Evolutionary conservation across 1,139 yeast genomes (phyloP), one percentile per base, ranked within the genome.

Genomic region (Lodderomyces metapsilosis): DNA sequence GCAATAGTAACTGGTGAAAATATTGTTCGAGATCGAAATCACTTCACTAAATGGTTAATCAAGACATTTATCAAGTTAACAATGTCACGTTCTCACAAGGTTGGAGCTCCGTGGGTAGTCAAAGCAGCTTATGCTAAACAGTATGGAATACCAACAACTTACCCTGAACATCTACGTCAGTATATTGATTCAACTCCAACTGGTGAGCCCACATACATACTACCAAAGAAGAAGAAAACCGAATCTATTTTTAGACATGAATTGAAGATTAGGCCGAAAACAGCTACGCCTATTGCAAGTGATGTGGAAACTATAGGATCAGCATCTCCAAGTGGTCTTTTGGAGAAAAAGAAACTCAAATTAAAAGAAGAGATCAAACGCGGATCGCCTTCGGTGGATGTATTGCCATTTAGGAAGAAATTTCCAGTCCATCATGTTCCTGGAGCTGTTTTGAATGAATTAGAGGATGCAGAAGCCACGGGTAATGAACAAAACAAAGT

Each of bases 61-160:
- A 85, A 91, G 60, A 87, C 96, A 0, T 92, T 92, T 53, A 79
- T 92, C 54, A 91, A 91, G 56, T 76, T 89, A 52, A 82, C 96
- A 5, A 80, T 92, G 52, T 75, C 88, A 3, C 77, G 96, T 52
- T 88, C 92, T 4, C 77, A 84, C 44, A 86, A 86, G 71, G 75
- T 84, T 35, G 97, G 98, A 2, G 95, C 98, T 2, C 98, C 98
- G 1, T 92, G 98, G 98, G 82, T 92, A 15, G 95, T 92, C n/a
- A 86, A 85, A 58, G 81, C 79, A 25, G 82, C 83, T 51, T 88
- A 80, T 58, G 86, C 86, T 2, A 71, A 68, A 45, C 74, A 73
- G 49, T 82, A 78, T 55, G 66, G 84, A 52, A 81, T 82, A 9
- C 75, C 84, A 10, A 69, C 74, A 36, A 80, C 71, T 36, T 77